Percentiles rank a stretch among this genome's conserved stretches.
These are phyloP conservation scores for Tricholoma sp. DNA, from an alignment of 768 basidiomycete genomes.

Conservation along the genomic window DNA sequence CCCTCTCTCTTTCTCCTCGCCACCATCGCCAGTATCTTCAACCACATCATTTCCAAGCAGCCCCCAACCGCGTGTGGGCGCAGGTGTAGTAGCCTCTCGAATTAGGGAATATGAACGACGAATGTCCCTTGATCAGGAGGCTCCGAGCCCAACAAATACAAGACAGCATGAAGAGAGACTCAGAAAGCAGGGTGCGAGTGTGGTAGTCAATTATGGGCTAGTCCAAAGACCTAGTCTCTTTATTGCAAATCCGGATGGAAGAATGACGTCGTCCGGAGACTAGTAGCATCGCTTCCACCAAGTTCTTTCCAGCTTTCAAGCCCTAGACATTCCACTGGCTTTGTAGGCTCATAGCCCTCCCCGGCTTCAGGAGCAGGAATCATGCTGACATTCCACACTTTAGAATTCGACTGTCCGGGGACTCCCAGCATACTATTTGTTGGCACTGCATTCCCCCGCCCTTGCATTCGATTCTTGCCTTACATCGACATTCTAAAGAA, in stretches of 20 bases:
- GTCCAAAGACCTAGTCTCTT: conserved; percentile 59
- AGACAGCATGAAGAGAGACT: conserved; percentile 37
- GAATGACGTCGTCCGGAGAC: conserved; percentile 16
- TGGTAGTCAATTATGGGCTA: conserved; percentile 58
- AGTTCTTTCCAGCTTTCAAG: not conserved
- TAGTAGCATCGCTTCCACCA: conserved; percentile 4
- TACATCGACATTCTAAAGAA: not conserved
- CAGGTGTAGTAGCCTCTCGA: conserved; percentile 40
- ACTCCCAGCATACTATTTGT: not conserved
- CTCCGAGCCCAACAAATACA: conserved; percentile 33
- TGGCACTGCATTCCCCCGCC: not conserved
- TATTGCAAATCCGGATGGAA: conserved; percentile 66
- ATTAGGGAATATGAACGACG: conserved; percentile 56
- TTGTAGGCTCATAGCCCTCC: not conserved
- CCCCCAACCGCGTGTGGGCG: conserved; percentile 15
- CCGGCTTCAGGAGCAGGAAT: not conserved
- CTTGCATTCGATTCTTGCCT: not conserved
- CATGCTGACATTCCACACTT: not conserved
- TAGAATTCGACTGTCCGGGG: not conserved
- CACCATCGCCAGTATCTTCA: not conserved
- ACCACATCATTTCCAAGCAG: conserved; percentile 10
- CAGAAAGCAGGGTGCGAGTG: conserved; percentile 23
- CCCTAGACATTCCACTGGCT: not conserved
- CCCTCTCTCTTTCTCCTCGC: not conserved
- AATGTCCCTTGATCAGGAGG: conserved; percentile 43